Conservation (phyloP, 768 basidiomycete genomes). For the Rhizopogon sp. region DNA sequence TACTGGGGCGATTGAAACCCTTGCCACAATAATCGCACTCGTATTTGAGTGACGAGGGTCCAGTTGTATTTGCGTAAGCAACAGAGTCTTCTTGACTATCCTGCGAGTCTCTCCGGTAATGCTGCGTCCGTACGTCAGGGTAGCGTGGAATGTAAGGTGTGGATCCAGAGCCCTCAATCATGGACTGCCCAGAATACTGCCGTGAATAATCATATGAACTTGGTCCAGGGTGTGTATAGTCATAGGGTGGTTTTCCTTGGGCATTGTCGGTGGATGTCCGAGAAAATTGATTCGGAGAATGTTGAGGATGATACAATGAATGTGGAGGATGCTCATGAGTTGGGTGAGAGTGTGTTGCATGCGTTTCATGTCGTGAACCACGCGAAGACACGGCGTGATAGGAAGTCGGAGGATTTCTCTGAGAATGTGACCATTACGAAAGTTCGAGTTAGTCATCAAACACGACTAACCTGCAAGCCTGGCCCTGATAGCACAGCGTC, state of each 20-base stretch:
- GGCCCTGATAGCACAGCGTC: slow-evolving; percentile 23
- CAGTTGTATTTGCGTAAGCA: slow-evolving; percentile 11
- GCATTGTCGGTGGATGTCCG: slow-evolving; percentile 24
- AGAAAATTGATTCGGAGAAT: slow-evolving; percentile 2
- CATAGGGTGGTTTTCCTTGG: slow-evolving; percentile 21
- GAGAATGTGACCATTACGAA: slow-evolving; percentile 5
- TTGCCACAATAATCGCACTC: slow-evolving; percentile 78
- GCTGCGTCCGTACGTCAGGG: slow-evolving; percentile 11
- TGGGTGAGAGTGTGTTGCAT: slow-evolving; percentile 9
- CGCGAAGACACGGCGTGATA: slow-evolving; percentile 19
- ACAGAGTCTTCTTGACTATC: slow-evolving; percentile 9
- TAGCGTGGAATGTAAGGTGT: slow-evolving; percentile 11
- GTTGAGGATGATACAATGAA: slow-evolving; percentile 17
- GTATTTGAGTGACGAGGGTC: slow-evolving; percentile 48
- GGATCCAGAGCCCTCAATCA: slow-evolving; percentile 12
- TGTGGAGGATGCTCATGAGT: slow-evolving; percentile 17
- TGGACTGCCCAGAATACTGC: slow-evolving; percentile 7
- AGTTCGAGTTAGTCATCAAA: neutral
- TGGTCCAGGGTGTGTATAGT: slow-evolving; percentile 15
- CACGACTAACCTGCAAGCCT: slow-evolving; percentile 22
- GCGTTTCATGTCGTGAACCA: slow-evolving; percentile 21
- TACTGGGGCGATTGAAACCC: slow-evolving; percentile 78
- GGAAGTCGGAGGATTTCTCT: slow-evolving; percentile 18
- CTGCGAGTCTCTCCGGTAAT: slow-evolving; percentile 15
- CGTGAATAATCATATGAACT: neutral